Conservation (phyloP, 352 stramenopile species). For the Achlya hypogyna region DNA sequence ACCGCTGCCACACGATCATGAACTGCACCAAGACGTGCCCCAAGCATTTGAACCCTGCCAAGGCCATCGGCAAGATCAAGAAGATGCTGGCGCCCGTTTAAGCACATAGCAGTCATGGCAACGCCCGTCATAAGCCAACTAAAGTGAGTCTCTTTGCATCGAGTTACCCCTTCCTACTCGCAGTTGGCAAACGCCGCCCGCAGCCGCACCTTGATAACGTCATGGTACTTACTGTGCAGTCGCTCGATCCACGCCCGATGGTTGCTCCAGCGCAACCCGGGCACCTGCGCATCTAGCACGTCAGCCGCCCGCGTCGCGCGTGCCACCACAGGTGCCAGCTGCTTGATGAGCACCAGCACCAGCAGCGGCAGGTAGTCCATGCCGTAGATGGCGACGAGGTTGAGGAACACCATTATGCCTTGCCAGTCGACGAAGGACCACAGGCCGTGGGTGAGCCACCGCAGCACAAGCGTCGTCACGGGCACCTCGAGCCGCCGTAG, state of each 20-base stretch:
- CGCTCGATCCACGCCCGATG: neutral
- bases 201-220: neutral
- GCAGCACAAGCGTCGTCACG: neutral
- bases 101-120: conserved; percentile 27
- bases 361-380: conserved; percentile 1
- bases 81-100: conserved; percentile 84
- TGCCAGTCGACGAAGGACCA: conserved; percentile 4
- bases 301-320: neutral
- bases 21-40: conserved; percentile 99
- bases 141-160: neutral
- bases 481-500: neutral
- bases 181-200: neutral
- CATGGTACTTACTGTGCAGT: neutral
- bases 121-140: neutral
- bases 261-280: neutral
- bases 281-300: neutral
- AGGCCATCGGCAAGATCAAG: conserved; percentile 99
- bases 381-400: neutral
- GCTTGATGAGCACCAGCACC: neutral
- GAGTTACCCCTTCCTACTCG: neutral
- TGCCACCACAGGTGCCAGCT: neutral
- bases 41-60: conserved; percentile 98
- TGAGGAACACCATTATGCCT: conserved; percentile 5
- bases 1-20: conserved; percentile 99
- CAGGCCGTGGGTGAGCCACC: neutral